A percentile compares a stretch with the other conserved stretches of the same genome.
Conservation (phyloP, 2,329 filamentous ascomycete genomes). For the Lachnellula suecica region DNA sequence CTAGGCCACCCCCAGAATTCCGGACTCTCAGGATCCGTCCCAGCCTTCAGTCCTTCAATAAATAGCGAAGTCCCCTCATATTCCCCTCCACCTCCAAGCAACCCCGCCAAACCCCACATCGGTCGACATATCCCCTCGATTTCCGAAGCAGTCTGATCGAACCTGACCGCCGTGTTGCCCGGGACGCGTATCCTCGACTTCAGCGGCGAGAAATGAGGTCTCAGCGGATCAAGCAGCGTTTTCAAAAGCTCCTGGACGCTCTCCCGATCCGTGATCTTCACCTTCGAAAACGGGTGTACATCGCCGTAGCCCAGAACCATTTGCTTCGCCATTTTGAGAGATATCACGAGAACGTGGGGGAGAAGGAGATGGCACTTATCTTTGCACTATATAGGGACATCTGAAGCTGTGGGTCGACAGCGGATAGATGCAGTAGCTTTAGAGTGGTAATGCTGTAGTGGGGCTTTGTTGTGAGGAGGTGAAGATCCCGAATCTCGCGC, state of each 20-base stretch:
- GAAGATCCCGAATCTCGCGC: slow-evolving; percentile 3
- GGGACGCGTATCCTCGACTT: slow-evolving; percentile 65
- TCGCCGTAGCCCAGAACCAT: slow-evolving; percentile 48
- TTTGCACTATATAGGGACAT: slow-evolving; percentile 6
- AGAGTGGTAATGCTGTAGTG: background rate
- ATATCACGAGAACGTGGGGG: background rate
- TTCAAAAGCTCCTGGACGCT: slow-evolving; percentile 61
- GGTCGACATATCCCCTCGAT: slow-evolving; percentile 61
- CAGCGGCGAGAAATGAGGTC: slow-evolving; percentile 68
- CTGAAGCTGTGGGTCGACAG: slow-evolving; percentile 8
- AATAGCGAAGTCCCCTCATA: slow-evolving; percentile 65
- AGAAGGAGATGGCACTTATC: slow-evolving; percentile 7
- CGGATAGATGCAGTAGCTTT: slow-evolving; percentile 8
- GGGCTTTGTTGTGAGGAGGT: slow-evolving; percentile 3
- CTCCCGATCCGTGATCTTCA: slow-evolving; percentile 48
- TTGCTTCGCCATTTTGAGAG: slow-evolving; percentile 12
- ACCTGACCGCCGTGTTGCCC: slow-evolving; percentile 71
- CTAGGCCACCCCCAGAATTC: slow-evolving; percentile 78
- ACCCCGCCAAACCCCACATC: slow-evolving; percentile 70
- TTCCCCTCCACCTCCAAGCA: slow-evolving; percentile 66
- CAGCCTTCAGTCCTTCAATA: slow-evolving; percentile 68
- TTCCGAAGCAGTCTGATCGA: slow-evolving; percentile 75
- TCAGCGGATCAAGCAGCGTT: slow-evolving; percentile 67
- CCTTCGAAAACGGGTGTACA: slow-evolving; percentile 54
- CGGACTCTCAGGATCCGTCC: slow-evolving; percentile 65